Evolutionary conservation across 345 rosid genomes (phyloP).

Genomic region (Populus nigra): DNA sequence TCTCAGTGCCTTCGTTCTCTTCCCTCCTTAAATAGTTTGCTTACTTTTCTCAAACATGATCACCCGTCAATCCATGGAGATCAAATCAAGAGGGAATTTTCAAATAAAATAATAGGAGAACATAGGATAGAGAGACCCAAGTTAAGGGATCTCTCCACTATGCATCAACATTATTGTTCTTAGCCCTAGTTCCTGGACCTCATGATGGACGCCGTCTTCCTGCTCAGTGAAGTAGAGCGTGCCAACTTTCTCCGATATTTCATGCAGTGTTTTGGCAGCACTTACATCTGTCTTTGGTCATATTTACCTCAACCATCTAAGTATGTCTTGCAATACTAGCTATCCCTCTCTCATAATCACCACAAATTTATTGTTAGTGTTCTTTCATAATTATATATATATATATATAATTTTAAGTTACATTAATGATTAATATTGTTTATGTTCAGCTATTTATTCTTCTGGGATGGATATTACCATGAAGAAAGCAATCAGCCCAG

Average conservation of each 20-base stretch:
- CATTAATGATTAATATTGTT: background rate
- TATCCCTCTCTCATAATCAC: background rate
- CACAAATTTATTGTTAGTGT: background rate
- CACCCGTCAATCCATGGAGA: background rate
- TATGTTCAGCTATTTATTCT: constrained; percentile 43
- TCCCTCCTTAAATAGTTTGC: background rate
- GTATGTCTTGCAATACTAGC: constrained; percentile 19
- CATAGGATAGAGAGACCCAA: background rate
- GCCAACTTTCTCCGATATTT: constrained; percentile 41
- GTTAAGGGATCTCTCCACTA: background rate
- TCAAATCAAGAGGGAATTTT: background rate
- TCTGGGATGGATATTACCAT: constrained; percentile 51
- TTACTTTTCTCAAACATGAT: background rate
- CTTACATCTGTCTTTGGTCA: constrained; percentile 72
- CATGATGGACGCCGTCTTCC: constrained; percentile 58
- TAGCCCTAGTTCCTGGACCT: background rate
- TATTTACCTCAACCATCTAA: constrained; percentile 37
- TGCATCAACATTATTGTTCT: background rate
- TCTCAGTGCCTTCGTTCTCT: background rate
- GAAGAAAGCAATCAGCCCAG: constrained; percentile 40
- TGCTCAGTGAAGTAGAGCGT: constrained; percentile 36
- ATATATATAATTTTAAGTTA: background rate
- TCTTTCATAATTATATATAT: background rate
- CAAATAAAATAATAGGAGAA: constrained; percentile 1
- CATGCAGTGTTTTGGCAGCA: constrained; percentile 45